Evolutionary conservation across 768 basidiomycete species (phyloP).

Genomic region (Melanogaster broomeanus): DNA sequence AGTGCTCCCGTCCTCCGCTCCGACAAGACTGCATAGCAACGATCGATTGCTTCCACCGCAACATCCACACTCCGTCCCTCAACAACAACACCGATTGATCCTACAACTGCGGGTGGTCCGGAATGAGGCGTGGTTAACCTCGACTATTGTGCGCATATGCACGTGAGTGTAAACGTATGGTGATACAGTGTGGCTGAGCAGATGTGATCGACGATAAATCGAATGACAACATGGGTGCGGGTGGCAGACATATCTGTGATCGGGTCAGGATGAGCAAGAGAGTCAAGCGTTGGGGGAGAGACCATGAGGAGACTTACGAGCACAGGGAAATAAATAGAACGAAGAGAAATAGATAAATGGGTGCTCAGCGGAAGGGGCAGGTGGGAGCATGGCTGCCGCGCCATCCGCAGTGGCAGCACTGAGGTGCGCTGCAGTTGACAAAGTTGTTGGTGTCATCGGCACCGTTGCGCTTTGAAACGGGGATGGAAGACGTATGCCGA

Average conservation of each 20-base stretch:
- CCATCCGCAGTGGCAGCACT: conserved; percentile 79
- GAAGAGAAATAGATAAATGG: conserved; percentile 7
- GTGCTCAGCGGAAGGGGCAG: conserved; percentile 64
- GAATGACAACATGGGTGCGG: conserved; percentile 31
- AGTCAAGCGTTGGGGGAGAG: neutral
- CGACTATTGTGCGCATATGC: conserved; percentile 37
- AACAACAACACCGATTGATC: conserved; percentile 18
- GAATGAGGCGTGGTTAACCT: conserved; percentile 3
- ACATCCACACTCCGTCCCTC: conserved; percentile 10
- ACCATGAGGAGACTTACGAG: conserved; percentile 20
- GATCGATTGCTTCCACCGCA: conserved; percentile 7
- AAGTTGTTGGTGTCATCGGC: conserved; percentile 31
- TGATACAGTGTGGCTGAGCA: conserved; percentile 32
- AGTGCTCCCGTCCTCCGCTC: conserved; percentile 17
- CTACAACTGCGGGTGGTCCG: conserved; percentile 30
- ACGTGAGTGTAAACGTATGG: conserved; percentile 35
- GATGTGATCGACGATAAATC: conserved; percentile 33
- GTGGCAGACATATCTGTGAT: conserved; percentile 18
- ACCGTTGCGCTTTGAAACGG: conserved; percentile 24
- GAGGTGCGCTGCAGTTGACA: conserved; percentile 60
- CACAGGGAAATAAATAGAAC: conserved; percentile 29
- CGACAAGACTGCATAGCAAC: conserved; percentile 26
- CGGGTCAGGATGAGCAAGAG: conserved; percentile 5
- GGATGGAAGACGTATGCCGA: conserved; percentile 16
- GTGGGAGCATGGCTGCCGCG: conserved; percentile 58